Evolutionary conservation across 164 flowering plant species (phyloP), one percentile per base, ranked within the genome.

Genomic region (Amborella trichopoda): DNA sequence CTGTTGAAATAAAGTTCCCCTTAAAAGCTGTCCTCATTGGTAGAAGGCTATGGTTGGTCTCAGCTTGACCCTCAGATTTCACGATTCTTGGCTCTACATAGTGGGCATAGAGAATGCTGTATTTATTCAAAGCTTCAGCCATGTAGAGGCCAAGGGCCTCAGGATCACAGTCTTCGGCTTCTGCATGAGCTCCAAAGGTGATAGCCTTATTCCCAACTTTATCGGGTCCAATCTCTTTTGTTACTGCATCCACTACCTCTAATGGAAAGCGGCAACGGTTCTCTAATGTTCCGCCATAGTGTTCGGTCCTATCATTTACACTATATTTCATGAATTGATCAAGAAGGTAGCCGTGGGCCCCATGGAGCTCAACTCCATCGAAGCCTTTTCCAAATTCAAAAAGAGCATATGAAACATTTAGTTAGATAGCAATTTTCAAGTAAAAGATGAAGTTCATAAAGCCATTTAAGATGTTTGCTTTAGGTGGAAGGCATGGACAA

Each of bases 341-440:
- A 4, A 69, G 18, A 23, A 69, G 37, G 56, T 55, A 65, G 10
- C 74, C 74, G 18, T 62, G 52, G 6, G 70, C 68, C 1, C 70
- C 70, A 19, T 62, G 74, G 59, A 69, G 54, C 58, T 69, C 68
- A 27, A 69, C 65, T 41, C 70, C 73, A 55, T 69, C 65, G 23
- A 68, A 68, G 9, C 72, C 72, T 64, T n/a, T n/a, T n/a, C n/a
- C n/a, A n/a, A n/a, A n/a, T n/a, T n/a, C n/a, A n/a, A n/a, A n/a
- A n/a, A n/a, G n/a, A n/a, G n/a, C n/a, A n/a, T n/a, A n/a, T n/a
- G n/a, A n/a, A n/a, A n/a, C n/a, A n/a, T n/a, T n/a, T n/a, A n/a
- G n/a, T n/a, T n/a, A n/a, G n/a, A n/a, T n/a, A n/a, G n/a, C n/a
- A n/a, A n/a, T n/a, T n/a, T n/a, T n/a, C n/a, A n/a, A n/a, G n/a